Evolutionary conservation across 148 eudicot species (phyloP).

Genomic region (Chenopodium quinoa): DNA sequence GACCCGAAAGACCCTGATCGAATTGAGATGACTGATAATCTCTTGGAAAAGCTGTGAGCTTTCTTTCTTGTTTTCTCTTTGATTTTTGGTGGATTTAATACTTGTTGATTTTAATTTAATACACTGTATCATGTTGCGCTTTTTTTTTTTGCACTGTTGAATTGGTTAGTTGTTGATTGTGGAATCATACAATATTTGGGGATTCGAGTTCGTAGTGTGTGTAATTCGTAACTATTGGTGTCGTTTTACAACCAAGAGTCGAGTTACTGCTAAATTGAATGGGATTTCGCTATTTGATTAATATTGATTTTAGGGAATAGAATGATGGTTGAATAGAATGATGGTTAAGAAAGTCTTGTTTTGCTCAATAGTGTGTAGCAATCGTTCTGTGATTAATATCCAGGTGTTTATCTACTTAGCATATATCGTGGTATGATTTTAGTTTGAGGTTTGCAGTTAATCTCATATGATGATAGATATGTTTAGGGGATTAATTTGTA

Average conservation of each 20-base stretch:
- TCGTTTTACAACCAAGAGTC: background rate
- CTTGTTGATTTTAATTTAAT: background rate
- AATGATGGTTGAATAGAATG: background rate
- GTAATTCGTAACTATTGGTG: background rate
- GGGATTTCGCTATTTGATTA: background rate
- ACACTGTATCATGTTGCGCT: background rate
- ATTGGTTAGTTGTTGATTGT: background rate
- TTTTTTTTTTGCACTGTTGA: background rate
- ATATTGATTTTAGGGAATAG: background rate
- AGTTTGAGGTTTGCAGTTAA: background rate
- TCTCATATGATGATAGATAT: background rate
- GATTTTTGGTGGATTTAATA: background rate
- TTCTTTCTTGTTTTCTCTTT: background rate
- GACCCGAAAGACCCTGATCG: constrained; percentile 78
- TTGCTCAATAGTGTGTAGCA: background rate
- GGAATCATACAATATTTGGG: background rate
- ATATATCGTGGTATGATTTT: background rate
- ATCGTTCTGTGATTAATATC: background rate
- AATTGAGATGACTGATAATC: constrained; percentile 74
- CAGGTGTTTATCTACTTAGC: background rate
- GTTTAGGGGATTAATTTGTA: background rate
- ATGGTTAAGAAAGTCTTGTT: background rate
- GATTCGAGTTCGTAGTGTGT: background rate
- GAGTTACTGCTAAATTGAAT: background rate
- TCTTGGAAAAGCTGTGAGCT: constrained; percentile 86